Evolutionary conservation across 2,329 filamentous ascomycete genomes (phyloP), one percentile per base, ranked within the genome.

Genomic region (Colletotrichum eleusines): DNA sequence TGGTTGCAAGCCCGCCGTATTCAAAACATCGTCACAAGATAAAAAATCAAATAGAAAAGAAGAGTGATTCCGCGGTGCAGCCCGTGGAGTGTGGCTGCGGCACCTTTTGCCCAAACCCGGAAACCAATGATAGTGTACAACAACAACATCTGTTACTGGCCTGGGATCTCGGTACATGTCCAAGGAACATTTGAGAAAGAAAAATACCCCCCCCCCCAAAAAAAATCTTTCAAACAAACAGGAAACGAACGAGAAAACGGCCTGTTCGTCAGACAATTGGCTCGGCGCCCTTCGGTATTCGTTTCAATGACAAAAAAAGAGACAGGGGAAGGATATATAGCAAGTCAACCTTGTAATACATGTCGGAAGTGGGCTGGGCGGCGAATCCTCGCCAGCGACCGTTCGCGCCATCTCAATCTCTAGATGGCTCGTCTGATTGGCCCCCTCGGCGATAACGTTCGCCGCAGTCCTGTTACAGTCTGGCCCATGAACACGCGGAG

Each of bases 381-480:
- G 48, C 42, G 50, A 40, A 26, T 9, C 59, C 26, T 38, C 42
- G 23, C n/a, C n/a, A n/a, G 44, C 16, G 50, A 16, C 18, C n/a
- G 44, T 28, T 20, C n/a, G 44, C 59, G 16, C 26, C 33, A 6
- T 40, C 23, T 38, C 46, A 23, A 62, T 62, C n/a, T 38, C 38
- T 40, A 31, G 46, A 23, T 35, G 50, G 16, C 44, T n/a, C 50
- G 28, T 38, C 44, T 50, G 50, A 62, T 62, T 62, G 59, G 59
- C 31, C 48, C 48, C 18, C 23, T n/a, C 46, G 31, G 23, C 33
- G 12, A 50, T 40, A 62, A 51, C 59, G 46, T 62, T 26, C n/a
- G 20, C 54, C 54, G 44, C 46, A 23, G 59, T 11, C 59, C 59
- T 33, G 50, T 62, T 46, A 40, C 59, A 62, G 38, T 40, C 54